Conservation (phyloP, 2,329 filamentous ascomycete species). For the Ophiostoma angusticollis region DNA sequence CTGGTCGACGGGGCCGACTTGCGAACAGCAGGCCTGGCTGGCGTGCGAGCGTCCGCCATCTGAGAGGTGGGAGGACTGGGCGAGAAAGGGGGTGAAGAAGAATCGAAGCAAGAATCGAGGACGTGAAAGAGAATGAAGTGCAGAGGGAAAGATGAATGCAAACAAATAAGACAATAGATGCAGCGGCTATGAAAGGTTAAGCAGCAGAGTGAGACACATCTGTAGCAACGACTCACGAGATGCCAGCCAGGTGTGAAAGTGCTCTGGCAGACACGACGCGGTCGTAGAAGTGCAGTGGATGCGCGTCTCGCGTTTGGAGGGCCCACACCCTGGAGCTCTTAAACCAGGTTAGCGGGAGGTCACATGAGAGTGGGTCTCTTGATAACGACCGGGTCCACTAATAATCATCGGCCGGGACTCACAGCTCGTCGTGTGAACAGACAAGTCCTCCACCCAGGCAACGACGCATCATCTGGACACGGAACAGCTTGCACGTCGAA, state of each 20-base stretch:
- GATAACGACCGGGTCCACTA: conserved; percentile 4
- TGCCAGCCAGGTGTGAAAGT: not conserved
- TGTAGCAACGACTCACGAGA: not conserved
- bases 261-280: conserved; percentile 8
- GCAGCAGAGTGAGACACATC: not conserved
- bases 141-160: not conserved
- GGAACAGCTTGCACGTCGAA: not conserved
- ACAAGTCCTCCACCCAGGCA: conserved; percentile 4
- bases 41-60: conserved; percentile 24
- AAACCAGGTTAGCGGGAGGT: conserved; percentile 3
- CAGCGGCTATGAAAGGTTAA: not conserved
- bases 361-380: conserved; percentile 6
- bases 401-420: too few species aligned
- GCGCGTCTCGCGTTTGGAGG: conserved; percentile 11
- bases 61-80: not conserved
- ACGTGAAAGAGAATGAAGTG: not conserved
- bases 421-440: conserved; percentile 4
- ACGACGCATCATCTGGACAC: not conserved
- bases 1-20: conserved; percentile 33
- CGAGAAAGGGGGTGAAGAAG: not conserved
- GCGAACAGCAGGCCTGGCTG: conserved; percentile 24
- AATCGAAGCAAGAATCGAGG: not conserved
- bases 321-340: not conserved
- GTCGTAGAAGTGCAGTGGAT: not conserved
- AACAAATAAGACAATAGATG: not conserved